phyloP scores from a whole-genome alignment of 805 yeast species.

The Wickerhamomyces bovis region DNA sequence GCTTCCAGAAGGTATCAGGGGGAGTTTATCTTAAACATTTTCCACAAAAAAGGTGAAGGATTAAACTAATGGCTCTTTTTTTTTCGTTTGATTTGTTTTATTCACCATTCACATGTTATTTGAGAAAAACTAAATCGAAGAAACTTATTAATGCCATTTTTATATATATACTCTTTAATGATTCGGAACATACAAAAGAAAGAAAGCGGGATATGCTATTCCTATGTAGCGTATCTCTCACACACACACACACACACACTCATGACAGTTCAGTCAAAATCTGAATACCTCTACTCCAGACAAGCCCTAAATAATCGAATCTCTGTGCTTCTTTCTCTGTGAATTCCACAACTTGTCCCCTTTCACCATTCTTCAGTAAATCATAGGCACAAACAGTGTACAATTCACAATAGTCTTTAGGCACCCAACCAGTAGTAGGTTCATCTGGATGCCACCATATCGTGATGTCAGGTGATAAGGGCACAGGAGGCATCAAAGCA shows the following conservation, averaged over 20 bases:
- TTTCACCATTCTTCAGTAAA: conserved; percentile 20
- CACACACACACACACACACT: neutral
- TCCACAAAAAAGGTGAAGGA: neutral
- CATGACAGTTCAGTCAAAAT: neutral
- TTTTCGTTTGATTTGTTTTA: neutral
- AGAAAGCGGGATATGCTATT: neutral
- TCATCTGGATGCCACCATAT: conserved; percentile 8
- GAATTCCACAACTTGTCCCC: conserved; percentile 8
- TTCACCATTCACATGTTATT: neutral
- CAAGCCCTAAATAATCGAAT: conserved; percentile 8
- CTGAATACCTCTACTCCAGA: conserved; percentile 7
- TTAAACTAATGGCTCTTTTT: neutral
- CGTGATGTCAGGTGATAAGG: conserved; percentile 20
- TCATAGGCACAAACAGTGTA: conserved; percentile 57
- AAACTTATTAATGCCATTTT: neutral
- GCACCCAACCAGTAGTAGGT: conserved; percentile 38
- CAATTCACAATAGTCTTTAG: conserved; percentile 38
- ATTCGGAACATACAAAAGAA: neutral
- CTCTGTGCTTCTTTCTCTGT: neutral
- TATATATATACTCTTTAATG: neutral
- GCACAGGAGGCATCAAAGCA: conserved; percentile 45
- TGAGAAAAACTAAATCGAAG: neutral
- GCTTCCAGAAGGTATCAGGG: neutral
- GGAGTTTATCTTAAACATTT: neutral
- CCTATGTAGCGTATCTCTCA: neutral